Percentiles rank a stretch among this genome's conserved stretches.
These are phyloP conservation scores for Triticum timopheevii DNA, from an alignment of 176 grass and related monocot species.

Conservation along the genomic window DNA sequence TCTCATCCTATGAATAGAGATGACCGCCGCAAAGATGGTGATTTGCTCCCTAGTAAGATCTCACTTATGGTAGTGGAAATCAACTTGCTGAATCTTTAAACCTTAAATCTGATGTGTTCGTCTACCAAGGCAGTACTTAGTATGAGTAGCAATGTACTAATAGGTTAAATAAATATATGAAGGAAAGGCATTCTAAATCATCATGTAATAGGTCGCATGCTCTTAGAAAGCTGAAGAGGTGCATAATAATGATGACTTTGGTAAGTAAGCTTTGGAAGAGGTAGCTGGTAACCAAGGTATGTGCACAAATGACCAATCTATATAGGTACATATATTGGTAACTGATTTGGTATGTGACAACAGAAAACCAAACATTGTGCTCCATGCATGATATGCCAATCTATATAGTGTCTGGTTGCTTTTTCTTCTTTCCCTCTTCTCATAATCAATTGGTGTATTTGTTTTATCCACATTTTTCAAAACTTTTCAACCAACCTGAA, in stretches of 20 bases:
- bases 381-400: too few species aligned
- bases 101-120: slow-evolving; percentile 30
- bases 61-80: slow-evolving; percentile 1
- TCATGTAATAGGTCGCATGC: not conserved
- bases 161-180: too few species aligned
- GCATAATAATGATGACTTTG: slow-evolving; percentile 40
- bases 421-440: too few species aligned
- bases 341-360: too few species aligned
- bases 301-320: slow-evolving; percentile 22
- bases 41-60: not conserved
- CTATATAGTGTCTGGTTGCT: too few species aligned
- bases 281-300: slow-evolving; percentile 36
- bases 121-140: slow-evolving; percentile 7
- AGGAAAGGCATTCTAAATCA: too few species aligned
- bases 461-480: too few species aligned
- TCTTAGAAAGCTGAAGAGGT: slow-evolving; percentile 35
- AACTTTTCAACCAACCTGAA: too few species aligned
- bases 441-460: too few species aligned
- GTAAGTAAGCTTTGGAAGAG: slow-evolving; percentile 30
- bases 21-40: slow-evolving; percentile 10
- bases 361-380: too few species aligned
- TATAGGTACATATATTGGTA: too few species aligned
- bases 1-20: slow-evolving; percentile 29
- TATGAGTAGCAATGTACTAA: too few species aligned
- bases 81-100: slow-evolving; percentile 18